Base-by-base conservation (phyloP, 257 asterid genomes). In the Datura wrightii region DNA sequence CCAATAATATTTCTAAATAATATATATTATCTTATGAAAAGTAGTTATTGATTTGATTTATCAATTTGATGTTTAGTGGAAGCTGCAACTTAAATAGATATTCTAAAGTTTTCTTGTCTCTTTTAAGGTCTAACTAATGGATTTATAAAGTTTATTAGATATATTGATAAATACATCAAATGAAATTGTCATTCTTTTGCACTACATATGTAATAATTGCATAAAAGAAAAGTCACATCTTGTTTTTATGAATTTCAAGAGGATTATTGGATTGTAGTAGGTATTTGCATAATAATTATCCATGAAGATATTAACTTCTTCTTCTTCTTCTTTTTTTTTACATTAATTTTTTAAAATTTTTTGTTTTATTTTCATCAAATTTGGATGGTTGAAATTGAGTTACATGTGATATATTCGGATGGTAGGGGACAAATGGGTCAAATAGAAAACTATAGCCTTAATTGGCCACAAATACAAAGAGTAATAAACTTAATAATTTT, bases 351-450 rank as follows among this genome's bases (percentile, higher is more conserved):
- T 31, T 37, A 53, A 13, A 1, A 10, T 31, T 6, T 67, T 52
- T 62, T 5, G 5, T 14, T 82, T 44, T 42, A 7, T 48, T 63
- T 36, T 18, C 66, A 69, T 58, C 70, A 83, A 54, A 67, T 34
- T 37, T 89, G 89, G 82, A 42, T 90, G 92, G 82, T 54, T 85
- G 89, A 84, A 79, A 85, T 87, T 81, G 84, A 85, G 63, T 44
- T 79, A 86, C 92, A 90, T 88, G 91, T 89, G 91, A 90, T 85
- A 52, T 86, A 86, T 86, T 88, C 82, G 88, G 88, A 82, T 84
- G 91, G 87, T 88, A 89, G 90, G 93, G 89, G 82, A 88, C 90
- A 89, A 66, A 84, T 39, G 86, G 86, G 82, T 76, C 86, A 83
- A 80, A 72, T 6, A 53, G 53, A 72, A 72, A 83, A 36, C 53